These are phyloP conservation scores for Agaricus subrufescens DNA, from an alignment of 768 basidiomycete genomes.

Conservation along the genomic window DNA sequence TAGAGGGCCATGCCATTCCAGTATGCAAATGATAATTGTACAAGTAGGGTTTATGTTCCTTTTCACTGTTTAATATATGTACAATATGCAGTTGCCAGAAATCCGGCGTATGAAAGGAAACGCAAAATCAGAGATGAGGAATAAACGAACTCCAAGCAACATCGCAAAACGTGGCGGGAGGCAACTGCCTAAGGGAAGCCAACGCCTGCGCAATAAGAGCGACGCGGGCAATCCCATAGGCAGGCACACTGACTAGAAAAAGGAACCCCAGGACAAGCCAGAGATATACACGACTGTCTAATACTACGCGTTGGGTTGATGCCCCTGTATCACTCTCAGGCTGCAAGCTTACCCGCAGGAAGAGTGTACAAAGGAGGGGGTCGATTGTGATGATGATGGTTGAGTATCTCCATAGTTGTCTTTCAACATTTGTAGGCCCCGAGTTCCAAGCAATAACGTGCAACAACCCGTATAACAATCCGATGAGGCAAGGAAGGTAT, in stretches of 20 bases:
- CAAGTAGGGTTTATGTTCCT: too few species aligned
- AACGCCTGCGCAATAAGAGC: not conserved
- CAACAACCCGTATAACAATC: not conserved
- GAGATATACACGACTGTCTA: not conserved
- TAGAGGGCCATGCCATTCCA: too few species aligned
- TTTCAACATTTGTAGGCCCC: not conserved
- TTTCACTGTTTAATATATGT: too few species aligned
- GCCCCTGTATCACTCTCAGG: too few species aligned
- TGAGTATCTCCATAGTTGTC: not conserved
- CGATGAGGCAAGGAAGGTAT: not conserved
- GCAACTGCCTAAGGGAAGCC: not conserved
- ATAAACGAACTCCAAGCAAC: not conserved
- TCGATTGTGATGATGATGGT: not conserved
- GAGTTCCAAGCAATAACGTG: constrained; percentile 1
- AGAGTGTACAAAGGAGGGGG: not conserved
- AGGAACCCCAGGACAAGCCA: not conserved
- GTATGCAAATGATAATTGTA: too few species aligned
- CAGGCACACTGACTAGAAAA: not conserved
- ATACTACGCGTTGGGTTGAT: too few species aligned
- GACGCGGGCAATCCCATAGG: not conserved
- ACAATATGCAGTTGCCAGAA: too few species aligned
- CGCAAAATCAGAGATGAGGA: not conserved
- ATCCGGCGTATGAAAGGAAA: too few species aligned
- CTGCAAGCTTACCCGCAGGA: not conserved
- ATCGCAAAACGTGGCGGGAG: not conserved